Conservation (phyloP, 2,329 filamentous ascomycete genomes). For the Helminthosporium solani region DNA sequence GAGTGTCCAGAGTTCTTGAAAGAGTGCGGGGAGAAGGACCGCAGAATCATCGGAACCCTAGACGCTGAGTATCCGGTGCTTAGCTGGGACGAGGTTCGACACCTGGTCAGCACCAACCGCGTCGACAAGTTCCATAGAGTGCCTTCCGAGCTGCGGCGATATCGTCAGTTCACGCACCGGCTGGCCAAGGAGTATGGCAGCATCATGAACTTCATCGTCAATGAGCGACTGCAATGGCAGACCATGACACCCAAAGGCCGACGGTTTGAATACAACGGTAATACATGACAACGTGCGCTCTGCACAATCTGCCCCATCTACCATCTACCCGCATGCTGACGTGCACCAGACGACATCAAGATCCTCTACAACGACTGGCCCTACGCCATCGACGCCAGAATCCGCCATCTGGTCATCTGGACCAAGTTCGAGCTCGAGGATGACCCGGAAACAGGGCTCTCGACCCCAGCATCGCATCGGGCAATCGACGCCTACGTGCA, state of each 20-base stretch:
- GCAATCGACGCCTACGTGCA: constrained; percentile 72
- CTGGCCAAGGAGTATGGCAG: constrained; percentile 70
- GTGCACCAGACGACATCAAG: constrained; percentile 61
- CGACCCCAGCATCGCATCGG: constrained; percentile 63
- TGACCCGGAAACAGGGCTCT: constrained; percentile 63
- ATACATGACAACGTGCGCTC: too few relatives aligned
- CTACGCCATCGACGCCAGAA: constrained; percentile 75
- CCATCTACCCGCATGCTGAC: neutral
- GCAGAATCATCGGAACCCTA: constrained; percentile 66
- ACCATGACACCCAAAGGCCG: constrained; percentile 43
- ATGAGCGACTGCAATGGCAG: constrained; percentile 69
- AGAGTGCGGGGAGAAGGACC: constrained; percentile 66
- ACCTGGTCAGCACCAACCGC: constrained; percentile 62
- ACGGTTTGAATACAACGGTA: constrained; percentile 49
- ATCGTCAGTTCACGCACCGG: constrained; percentile 67
- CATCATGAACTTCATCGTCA: constrained; percentile 74
- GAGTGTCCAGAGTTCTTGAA: constrained; percentile 72
- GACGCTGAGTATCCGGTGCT: constrained; percentile 65
- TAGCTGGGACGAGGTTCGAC: constrained; percentile 68
- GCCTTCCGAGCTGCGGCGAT: constrained; percentile 76
- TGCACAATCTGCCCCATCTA: too few relatives aligned
- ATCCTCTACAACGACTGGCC: constrained; percentile 92
- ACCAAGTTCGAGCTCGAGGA: constrained; percentile 81
- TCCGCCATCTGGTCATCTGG: constrained; percentile 89
- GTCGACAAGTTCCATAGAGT: constrained; percentile 75